Conservation (phyloP, 2,329 filamentous ascomycete species). For the Fusarium sp. region DNA sequence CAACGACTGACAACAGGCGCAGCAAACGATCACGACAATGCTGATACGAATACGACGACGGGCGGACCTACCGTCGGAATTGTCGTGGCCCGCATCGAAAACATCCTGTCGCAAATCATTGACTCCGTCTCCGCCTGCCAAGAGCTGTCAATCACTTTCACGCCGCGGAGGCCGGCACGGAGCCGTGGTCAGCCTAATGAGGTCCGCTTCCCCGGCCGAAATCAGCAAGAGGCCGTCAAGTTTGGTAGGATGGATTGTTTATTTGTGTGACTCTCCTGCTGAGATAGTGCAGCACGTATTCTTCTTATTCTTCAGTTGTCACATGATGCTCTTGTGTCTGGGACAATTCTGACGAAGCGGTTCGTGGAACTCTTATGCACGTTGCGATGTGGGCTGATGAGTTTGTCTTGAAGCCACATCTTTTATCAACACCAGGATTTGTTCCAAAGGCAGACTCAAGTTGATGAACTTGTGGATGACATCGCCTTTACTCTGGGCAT, state of each 20-base stretch:
- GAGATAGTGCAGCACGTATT: conserved; percentile 58
- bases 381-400: background rate
- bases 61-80: conserved; percentile 29
- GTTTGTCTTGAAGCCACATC: conserved; percentile 68
- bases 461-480: conserved; percentile 79
- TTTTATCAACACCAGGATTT: conserved; percentile 81
- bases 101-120: conserved; percentile 45
- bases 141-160: conserved; percentile 43
- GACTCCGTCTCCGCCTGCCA: conserved; percentile 40
- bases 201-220: conserved; percentile 60
- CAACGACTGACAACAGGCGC: conserved; percentile 6
- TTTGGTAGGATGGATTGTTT: conserved; percentile 55
- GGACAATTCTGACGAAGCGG: conserved; percentile 71
- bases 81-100: conserved; percentile 50
- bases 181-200: conserved; percentile 22
- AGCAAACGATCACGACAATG: background rate
- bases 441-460: conserved; percentile 74
- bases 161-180: conserved; percentile 27
- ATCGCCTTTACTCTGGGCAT: conserved; percentile 76
- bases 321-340: conserved; percentile 67
- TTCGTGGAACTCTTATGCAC: conserved; percentile 43
- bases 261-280: background rate
- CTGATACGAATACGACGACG: conserved; percentile 40
- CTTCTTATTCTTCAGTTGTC: conserved; percentile 69
- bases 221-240: conserved; percentile 58